phyloP scores from a whole-genome alignment of 345 rosid species.

The Eucalyptus regnans region DNA sequence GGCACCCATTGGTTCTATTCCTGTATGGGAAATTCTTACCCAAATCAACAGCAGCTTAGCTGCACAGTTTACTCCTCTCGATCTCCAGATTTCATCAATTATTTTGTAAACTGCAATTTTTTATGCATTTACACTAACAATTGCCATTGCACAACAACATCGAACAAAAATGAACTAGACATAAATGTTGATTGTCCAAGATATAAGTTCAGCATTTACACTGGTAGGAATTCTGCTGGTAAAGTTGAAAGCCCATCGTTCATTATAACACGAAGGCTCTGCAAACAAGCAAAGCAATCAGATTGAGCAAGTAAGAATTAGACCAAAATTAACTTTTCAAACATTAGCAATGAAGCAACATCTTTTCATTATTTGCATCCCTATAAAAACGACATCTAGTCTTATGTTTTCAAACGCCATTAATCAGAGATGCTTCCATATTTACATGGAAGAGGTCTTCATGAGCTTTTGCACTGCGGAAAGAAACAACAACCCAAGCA shows the following conservation, averaged over 20 bases:
- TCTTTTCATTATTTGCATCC: not conserved
- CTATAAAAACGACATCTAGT: not conserved
- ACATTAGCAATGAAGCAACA: not conserved
- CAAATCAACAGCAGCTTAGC: not conserved
- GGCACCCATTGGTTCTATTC: not conserved
- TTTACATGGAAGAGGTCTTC: not conserved
- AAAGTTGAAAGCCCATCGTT: conserved; percentile 82
- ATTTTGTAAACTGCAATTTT: not conserved
- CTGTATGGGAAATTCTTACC: not conserved
- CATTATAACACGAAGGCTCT: conserved; percentile 89
- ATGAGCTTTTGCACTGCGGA: not conserved
- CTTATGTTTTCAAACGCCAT: not conserved
- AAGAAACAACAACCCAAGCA: not conserved
- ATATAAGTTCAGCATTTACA: conserved; percentile 41
- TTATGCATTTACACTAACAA: not conserved
- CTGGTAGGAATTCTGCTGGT: conserved; percentile 69
- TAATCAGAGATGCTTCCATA: not conserved
- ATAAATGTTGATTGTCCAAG: not conserved
- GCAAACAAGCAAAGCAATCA: conserved; percentile 17
- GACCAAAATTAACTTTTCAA: not conserved
- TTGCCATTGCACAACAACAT: not conserved
- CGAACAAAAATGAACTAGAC: not conserved
- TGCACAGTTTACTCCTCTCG: not conserved
- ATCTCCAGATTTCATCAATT: not conserved
- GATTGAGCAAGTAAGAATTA: not conserved